These are phyloP conservation scores for Wilcoxina mikolae DNA, from an alignment of 495 filamentous ascomycete genomes.

Conservation along the genomic window DNA sequence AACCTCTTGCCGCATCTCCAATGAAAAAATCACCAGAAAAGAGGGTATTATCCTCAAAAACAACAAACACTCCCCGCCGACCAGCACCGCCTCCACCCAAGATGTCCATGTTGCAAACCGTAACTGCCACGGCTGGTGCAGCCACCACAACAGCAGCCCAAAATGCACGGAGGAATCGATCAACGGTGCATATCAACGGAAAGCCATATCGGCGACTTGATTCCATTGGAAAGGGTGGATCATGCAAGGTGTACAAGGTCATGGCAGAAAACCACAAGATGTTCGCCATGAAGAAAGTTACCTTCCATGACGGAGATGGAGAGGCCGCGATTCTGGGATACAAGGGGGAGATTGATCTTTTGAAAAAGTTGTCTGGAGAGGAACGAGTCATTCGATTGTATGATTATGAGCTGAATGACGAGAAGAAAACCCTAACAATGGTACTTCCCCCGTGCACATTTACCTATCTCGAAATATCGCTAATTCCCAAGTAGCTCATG, in stretches of 20 bases:
- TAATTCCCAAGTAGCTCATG: constrained; percentile 50
- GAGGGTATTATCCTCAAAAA: constrained; percentile 54
- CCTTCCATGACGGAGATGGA: constrained; percentile 60
- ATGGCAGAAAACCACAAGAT: constrained; percentile 93
- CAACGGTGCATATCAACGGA: constrained; percentile 72
- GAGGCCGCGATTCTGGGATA: constrained; percentile 69
- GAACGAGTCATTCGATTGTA: constrained; percentile 79
- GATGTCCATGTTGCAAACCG: constrained; percentile 87
- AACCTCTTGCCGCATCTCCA: constrained; percentile 16
- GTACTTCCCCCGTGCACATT: constrained; percentile 31
- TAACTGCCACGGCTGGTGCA: constrained; percentile 65
- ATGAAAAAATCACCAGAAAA: constrained; percentile 30
- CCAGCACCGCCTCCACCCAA: constrained; percentile 72
- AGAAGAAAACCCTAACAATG: constrained; percentile 72
- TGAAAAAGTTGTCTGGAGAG: constrained; percentile 64
- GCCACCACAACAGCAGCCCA: constrained; percentile 40
- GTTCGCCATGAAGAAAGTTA: constrained; percentile 84
- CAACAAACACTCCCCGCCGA: constrained; percentile 67
- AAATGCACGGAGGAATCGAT: constrained; percentile 51
- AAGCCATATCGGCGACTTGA: constrained; percentile 80
- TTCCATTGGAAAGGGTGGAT: constrained; percentile 80
- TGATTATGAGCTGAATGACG: constrained; percentile 83
- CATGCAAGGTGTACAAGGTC: constrained; percentile 84
- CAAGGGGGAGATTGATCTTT: constrained; percentile 91
- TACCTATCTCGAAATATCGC: neutral